phyloP scores from a whole-genome alignment of 116 monocot species.

The Trichopus zeylanicus region DNA sequence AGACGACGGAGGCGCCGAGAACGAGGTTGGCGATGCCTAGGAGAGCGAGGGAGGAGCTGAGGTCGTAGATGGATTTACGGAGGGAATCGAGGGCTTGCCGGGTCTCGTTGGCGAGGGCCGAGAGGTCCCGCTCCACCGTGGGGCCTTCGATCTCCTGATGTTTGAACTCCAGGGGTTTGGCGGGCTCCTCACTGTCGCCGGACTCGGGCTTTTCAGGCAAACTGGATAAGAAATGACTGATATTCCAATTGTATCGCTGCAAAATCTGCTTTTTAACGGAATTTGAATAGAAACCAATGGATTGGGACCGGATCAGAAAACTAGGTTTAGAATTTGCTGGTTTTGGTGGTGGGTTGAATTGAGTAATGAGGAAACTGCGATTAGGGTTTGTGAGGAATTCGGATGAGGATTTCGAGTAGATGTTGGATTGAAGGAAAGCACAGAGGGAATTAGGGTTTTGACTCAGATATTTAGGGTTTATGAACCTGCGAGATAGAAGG shows the following conservation, averaged over 20 bases:
- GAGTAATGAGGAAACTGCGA: slow-evolving; percentile 3
- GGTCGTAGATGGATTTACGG: slow-evolving; percentile 44
- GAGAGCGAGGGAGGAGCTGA: slow-evolving; percentile 54
- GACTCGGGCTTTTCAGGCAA: slow-evolving; percentile 4
- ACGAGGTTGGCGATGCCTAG: slow-evolving; percentile 69
- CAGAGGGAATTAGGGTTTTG: background rate
- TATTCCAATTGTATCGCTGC: background rate
- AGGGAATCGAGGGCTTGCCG: slow-evolving; percentile 47
- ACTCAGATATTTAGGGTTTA: too few relatives aligned
- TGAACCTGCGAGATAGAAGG: slow-evolving; percentile 13
- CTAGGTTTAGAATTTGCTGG: background rate
- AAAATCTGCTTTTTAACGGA: background rate
- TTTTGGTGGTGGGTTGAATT: background rate
- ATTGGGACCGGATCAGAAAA: background rate
- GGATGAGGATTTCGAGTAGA: too few relatives aligned
- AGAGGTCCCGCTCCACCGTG: slow-evolving; percentile 82
- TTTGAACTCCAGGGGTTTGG: slow-evolving; percentile 14
- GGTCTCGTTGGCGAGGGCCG: slow-evolving; percentile 87
- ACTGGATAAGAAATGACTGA: slow-evolving; percentile 7
- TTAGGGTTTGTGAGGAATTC: background rate
- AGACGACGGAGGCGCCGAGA: slow-evolving; percentile 69
- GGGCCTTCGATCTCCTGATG: slow-evolving; percentile 92
- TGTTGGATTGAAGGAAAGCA: background rate
- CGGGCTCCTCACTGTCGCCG: background rate
- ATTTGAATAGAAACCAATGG: background rate